These are phyloP conservation scores for Xylariaceae sp. DNA, from an alignment of 2,329 filamentous ascomycete species.

Conservation along the genomic window DNA sequence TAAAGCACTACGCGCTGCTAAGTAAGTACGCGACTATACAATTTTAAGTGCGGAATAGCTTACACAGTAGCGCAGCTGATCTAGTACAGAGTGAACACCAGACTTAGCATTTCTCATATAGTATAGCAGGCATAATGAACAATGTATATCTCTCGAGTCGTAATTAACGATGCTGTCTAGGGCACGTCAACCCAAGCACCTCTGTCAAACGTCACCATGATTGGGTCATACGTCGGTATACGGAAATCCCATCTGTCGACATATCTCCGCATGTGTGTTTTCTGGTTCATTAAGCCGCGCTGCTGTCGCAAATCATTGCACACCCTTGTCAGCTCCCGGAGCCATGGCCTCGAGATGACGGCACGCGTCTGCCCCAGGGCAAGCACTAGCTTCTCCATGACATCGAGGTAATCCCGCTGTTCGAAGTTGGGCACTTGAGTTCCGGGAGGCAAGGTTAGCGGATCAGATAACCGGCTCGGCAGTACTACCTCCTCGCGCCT, in stretches of 20 bases:
- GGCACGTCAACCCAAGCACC: not conserved
- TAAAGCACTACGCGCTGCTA: too few species aligned
- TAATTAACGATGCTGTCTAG: too few species aligned
- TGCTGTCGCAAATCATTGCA: not conserved
- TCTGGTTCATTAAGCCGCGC: not conserved
- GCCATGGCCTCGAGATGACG: not conserved
- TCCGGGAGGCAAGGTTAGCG: too few species aligned
- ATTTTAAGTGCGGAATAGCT: too few species aligned
- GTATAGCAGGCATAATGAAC: too few species aligned
- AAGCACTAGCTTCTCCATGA: not conserved
- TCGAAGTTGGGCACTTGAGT: conserved; percentile 3
- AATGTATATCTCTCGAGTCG: too few species aligned
- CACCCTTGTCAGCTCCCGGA: not conserved
- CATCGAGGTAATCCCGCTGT: not conserved
- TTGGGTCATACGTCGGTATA: not conserved
- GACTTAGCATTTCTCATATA: too few species aligned
- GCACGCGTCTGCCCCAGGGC: not conserved
- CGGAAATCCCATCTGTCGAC: not conserved
- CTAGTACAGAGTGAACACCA: too few species aligned
- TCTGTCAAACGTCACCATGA: not conserved
- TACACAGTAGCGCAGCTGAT: too few species aligned
- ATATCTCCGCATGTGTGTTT: not conserved
- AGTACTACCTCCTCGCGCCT: too few species aligned
- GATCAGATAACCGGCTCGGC: not conserved
- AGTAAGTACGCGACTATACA: too few species aligned